These are phyloP conservation scores for Nigrospora osmanthi DNA, from an alignment of 2,329 filamentous ascomycete genomes.

Conservation along the genomic window DNA sequence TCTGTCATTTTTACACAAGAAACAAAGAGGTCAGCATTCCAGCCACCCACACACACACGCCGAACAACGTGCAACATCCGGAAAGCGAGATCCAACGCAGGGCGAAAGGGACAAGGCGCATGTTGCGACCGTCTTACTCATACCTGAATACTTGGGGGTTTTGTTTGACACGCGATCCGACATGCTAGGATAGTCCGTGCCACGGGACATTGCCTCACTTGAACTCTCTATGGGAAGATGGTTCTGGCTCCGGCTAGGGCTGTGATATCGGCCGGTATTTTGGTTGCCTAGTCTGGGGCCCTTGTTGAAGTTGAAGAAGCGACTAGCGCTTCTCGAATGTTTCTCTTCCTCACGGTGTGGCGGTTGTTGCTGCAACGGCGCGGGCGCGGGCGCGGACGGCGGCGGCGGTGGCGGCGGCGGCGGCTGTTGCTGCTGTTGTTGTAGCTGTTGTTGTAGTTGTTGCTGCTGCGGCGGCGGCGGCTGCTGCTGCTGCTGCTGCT, in stretches of 20 bases:
- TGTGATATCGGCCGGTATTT: conserved; percentile 2
- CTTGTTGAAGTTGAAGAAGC: conserved; percentile 20
- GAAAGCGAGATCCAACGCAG: background rate
- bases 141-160: conserved; percentile 21
- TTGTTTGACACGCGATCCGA: conserved; percentile 20
- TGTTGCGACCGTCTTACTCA: conserved; percentile 27
- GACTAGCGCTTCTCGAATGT: conserved; percentile 21
- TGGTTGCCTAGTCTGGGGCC: background rate
- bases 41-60: conserved; percentile 4
- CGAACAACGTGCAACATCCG: background rate
- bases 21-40: conserved; percentile 15
- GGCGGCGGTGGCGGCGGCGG: conserved; percentile 7
- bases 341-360: conserved; percentile 16
- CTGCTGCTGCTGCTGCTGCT: background rate
- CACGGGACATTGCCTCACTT: conserved; percentile 18
- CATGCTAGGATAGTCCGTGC: conserved; percentile 16
- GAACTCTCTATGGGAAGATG: conserved; percentile 7
- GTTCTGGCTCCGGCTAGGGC: conserved; percentile 10
- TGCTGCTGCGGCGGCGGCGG: background rate
- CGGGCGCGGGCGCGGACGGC: conserved; percentile 7
- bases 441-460: too few species aligned
- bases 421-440: background rate
- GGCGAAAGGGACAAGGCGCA: conserved; percentile 2
- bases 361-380: background rate
- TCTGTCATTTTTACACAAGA: conserved; percentile 7